These are phyloP conservation scores for Yarrowia sp. DNA, from an alignment of 805 yeast genomes.

Conservation along the genomic window DNA sequence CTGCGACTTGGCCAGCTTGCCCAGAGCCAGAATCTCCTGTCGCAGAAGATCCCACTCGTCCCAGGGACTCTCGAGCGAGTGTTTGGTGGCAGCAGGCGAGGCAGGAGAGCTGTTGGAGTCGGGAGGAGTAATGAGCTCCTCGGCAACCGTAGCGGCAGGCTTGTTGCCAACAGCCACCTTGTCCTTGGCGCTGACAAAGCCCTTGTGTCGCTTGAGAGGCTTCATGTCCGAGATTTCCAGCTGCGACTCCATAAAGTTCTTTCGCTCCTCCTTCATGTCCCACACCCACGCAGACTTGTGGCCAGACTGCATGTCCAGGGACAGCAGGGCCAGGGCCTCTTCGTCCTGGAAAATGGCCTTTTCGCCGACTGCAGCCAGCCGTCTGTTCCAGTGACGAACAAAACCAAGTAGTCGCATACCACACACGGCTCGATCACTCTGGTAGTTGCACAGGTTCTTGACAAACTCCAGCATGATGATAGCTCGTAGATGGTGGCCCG, in stretches of 20 bases:
- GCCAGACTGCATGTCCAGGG: conserved; percentile 27
- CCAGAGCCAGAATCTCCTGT: conserved; percentile 13
- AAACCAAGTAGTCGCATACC: conserved; percentile 28
- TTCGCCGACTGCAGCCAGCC: background rate
- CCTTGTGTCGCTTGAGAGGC: conserved; percentile 8
- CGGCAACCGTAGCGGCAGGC: background rate
- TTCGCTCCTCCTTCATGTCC: conserved; percentile 19
- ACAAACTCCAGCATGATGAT: conserved; percentile 24
- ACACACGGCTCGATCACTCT: conserved; percentile 2
- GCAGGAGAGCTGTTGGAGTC: conserved; percentile 6
- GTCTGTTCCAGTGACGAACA: conserved; percentile 7
- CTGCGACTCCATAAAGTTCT: background rate
- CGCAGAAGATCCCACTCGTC: conserved; percentile 10
- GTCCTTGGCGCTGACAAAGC: background rate
- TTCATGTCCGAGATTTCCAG: conserved; percentile 6
- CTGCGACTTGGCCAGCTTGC: background rate
- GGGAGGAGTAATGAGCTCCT: conserved; percentile 6
- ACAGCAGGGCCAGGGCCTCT: conserved; percentile 28
- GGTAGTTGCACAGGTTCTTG: conserved; percentile 1
- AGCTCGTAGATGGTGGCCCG: conserved; percentile 27
- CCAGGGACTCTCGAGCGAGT: background rate
- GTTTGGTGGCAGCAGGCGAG: background rate
- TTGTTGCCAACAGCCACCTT: background rate
- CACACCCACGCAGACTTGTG: conserved; percentile 28
- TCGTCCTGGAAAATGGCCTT: conserved; percentile 25